Evolutionary conservation across 768 basidiomycete species (phyloP), one percentile per base, ranked within the genome.

Genomic region (Mycena alexandri): DNA sequence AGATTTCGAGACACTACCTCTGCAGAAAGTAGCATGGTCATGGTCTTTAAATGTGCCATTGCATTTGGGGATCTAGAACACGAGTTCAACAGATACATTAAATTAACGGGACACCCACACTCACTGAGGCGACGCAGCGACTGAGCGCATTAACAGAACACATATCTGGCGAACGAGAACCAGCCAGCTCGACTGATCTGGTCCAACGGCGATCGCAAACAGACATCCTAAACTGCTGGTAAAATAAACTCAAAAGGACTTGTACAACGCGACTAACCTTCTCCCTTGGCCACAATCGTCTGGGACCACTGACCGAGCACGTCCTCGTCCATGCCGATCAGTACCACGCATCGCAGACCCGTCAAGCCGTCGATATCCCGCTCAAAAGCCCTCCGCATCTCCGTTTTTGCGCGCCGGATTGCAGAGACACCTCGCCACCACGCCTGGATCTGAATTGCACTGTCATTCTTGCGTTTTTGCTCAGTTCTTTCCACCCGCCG

Each of bases 261-360:
- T 11, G 33, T 7, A 1, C 22, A 47, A 24, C 29, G 53, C 52
- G 19, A 59, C 70, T 22, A 16, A 81, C 82, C 77, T 72, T 75
- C 69, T 33, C 81, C 79, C 0, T 70, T 72, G 9, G 71, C 58
- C 8, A 75, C 29, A 50, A 87, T 78, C 19, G 75, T 75, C 25
- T 69, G 70, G 10, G 85, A 82, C 88, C 89, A 90, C 34, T 69
- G 72, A 8, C 76, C 81, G 21, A 91, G 74, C 6, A 81, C 78
- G 22, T 80, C 76, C 51, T 86, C 81, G 68, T 88, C 85, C 74
- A 76, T 76, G 14, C 88, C 89, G 55, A 91, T 81, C 24, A 93
- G 82, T 21, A 90, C 87, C 22, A 93, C 80, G 76, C 87, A 89
- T 62, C 93, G 79, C 71, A 93, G 76, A 13, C 87, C 90, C 10